phyloP scores from a whole-genome alignment of 371 early-diverging fungal genomes.

The Saksenaea oblongispora region DNA sequence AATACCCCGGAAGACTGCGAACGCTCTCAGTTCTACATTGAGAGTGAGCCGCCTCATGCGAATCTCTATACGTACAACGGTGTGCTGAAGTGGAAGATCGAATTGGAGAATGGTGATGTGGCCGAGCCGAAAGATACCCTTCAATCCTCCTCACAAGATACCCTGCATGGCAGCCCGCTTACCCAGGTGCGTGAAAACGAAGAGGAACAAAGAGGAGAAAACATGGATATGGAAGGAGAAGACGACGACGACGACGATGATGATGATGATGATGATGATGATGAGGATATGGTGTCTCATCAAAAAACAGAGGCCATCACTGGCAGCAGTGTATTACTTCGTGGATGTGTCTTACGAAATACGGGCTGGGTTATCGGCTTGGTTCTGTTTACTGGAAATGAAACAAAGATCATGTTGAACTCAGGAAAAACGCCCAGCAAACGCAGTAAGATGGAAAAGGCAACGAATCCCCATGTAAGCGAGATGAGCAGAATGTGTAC shows the following conservation, averaged over 20 bases:
- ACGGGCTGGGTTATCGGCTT: slow-evolving; percentile 88
- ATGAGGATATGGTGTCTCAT: slow-evolving; percentile 35
- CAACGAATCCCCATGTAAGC: slow-evolving; percentile 90
- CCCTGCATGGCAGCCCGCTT: neutral
- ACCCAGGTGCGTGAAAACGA: neutral
- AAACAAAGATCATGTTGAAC: slow-evolving; percentile 91
- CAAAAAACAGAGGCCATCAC: slow-evolving; percentile 72
- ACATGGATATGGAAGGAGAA: slow-evolving; percentile 8
- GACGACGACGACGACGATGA: slow-evolving; percentile 1
- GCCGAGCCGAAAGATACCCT: slow-evolving; percentile 1
- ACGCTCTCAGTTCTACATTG: slow-evolving; percentile 61
- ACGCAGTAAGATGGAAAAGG: slow-evolving; percentile 92
- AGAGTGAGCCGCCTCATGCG: slow-evolving; percentile 81
- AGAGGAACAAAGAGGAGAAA: neutral
- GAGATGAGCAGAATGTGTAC: neutral
- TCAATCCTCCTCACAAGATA: neutral
- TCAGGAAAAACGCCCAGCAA: slow-evolving; percentile 93
- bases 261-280: slow-evolving; percentile 22
- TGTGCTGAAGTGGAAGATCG: slow-evolving; percentile 57
- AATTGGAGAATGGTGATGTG: neutral
- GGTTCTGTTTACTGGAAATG: slow-evolving; percentile 84
- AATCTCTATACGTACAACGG: slow-evolving; percentile 81
- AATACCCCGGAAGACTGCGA: slow-evolving; percentile 58
- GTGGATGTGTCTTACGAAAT: slow-evolving; percentile 93
- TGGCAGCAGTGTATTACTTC: slow-evolving; percentile 82